Evolutionary conservation across 148 eudicot species (phyloP), one percentile per base, ranked within the genome.

Genomic region (Silene latifolia): DNA sequence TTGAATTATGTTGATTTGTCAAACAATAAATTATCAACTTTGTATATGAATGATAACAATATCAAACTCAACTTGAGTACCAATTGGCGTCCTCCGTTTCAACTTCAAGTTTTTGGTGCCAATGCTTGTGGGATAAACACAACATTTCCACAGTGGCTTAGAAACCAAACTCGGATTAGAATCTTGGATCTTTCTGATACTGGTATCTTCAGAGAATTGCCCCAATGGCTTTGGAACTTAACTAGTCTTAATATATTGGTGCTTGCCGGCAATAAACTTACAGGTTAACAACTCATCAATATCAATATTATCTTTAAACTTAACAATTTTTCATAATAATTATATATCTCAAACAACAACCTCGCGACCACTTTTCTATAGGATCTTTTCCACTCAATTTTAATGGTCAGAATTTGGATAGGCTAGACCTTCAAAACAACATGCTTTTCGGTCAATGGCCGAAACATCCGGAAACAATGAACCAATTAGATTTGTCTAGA

Each of bases 131-230:
- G 48, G 8, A 48, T 70, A 24, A 70, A 51, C 21, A 11, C 23
- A 5, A 4, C 44, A 1, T 67, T 67, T 44, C 71, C 71, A 24
- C 56, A 14, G 21, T 67, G 72, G 72, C 44, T 27, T 0, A 12
- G 29, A 1, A 53, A 24, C 39, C 62, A 53, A 51, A 53, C 29
- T 6, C 58, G 24, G 7, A 53, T 71, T 17, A 0, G 0, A 13
- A 11, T 8, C 5, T 10, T 71, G 21, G 63, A 71, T 19, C 63
- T 71, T 4, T 71, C 74, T 23, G 1, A 71, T 71, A 23, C 62
- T 56, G 63, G 74, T 23, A 71, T 71, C 19, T 51, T 62, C 12
- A 63, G 74, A 27, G 62, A 53, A 15, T 24, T 71, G 19, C 62
- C 74, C 7, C 7, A 14, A 71, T 69, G 62, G 74, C 46, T 71